Percentiles rank a stretch among this genome's conserved stretches.
These are phyloP conservation scores for Drechslerella stenobrocha DNA, from an alignment of 2,329 filamentous ascomycete genomes.

Conservation along the genomic window DNA sequence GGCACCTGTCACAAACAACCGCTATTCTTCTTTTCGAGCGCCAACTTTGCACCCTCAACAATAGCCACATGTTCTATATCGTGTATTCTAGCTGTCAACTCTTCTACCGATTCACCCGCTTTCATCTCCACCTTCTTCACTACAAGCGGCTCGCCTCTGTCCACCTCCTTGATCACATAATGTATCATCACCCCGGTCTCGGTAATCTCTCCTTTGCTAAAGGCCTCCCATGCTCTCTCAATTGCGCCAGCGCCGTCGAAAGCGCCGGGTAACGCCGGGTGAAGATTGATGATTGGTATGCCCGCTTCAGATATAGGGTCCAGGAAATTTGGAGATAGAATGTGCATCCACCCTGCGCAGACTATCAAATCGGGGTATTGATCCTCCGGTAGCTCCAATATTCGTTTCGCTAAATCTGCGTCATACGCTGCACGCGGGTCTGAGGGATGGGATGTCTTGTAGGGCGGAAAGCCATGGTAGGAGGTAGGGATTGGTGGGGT, in stretches of 20 bases:
- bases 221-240: constrained; percentile 74
- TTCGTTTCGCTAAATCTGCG: constrained; percentile 69
- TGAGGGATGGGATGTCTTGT: constrained; percentile 69
- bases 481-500: constrained; percentile 66
- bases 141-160: constrained; percentile 74
- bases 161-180: constrained; percentile 78
- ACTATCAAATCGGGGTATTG: constrained; percentile 74
- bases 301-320: constrained; percentile 66
- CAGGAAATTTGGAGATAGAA: constrained; percentile 71
- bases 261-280: constrained; percentile 72
- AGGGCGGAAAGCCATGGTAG: constrained; percentile 79
- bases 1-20: constrained; percentile 6
- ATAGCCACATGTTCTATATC: constrained; percentile 75
- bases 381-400: constrained; percentile 59
- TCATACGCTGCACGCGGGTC: constrained; percentile 72
- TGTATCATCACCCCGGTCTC: constrained; percentile 85
- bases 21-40: constrained; percentile 56
- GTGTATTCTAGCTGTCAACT: constrained; percentile 74
- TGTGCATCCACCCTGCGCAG: constrained; percentile 85
- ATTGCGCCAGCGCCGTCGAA: constrained; percentile 80
- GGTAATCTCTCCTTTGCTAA: constrained; percentile 67
- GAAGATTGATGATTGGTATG: constrained; percentile 77
- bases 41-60: constrained; percentile 69
- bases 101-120: constrained; percentile 66
- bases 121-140: constrained; percentile 69